Conservation (phyloP, 352 stramenopile genomes). For the Hyaloperonospora arabidopsidis region DNA sequence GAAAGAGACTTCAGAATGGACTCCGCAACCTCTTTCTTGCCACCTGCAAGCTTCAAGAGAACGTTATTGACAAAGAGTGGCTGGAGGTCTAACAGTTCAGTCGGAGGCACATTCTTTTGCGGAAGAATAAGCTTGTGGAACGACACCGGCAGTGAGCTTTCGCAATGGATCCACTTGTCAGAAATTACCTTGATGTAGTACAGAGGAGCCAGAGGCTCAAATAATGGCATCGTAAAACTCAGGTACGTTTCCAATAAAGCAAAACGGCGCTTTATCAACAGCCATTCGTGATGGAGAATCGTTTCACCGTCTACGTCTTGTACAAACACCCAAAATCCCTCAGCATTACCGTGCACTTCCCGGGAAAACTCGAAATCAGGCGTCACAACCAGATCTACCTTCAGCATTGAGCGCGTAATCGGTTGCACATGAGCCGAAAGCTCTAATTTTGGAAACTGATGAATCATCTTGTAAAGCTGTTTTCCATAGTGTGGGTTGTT, state of each 20-base stretch:
- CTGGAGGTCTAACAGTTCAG: slow-evolving; percentile 97
- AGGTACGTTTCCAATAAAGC: slow-evolving; percentile 74
- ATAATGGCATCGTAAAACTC: slow-evolving; percentile 95
- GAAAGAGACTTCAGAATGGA: slow-evolving; percentile 40
- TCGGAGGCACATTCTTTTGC: slow-evolving; percentile 96
- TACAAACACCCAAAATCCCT: slow-evolving; percentile 97
- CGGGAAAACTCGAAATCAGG: slow-evolving; percentile 97
- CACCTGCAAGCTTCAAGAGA: slow-evolving; percentile 52
- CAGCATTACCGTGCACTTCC: slow-evolving; percentile 92
- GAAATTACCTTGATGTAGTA: slow-evolving; percentile 98
- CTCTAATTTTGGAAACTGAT: slow-evolving; percentile 97
- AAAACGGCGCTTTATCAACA: slow-evolving; percentile 89
- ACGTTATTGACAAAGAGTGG: slow-evolving; percentile 90
- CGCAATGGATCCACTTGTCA: slow-evolving; percentile 97
- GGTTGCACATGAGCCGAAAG: slow-evolving; percentile 95
- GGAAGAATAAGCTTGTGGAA: slow-evolving; percentile 99
- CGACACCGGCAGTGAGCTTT: slow-evolving; percentile 93
- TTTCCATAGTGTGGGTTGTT: slow-evolving; percentile 98
- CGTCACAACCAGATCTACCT: slow-evolving; percentile 91
- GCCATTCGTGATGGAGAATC: slow-evolving; percentile 98
- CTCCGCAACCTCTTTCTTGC: slow-evolving; percentile 56
- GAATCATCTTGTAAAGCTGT: slow-evolving; percentile 95
- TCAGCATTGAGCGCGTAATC: slow-evolving; percentile 96
- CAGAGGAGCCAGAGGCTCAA: slow-evolving; percentile 95
- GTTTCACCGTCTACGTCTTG: slow-evolving; percentile 97